Evolutionary conservation across 495 filamentous ascomycete species (phyloP).

Genomic region (Parmelia sp.): DNA sequence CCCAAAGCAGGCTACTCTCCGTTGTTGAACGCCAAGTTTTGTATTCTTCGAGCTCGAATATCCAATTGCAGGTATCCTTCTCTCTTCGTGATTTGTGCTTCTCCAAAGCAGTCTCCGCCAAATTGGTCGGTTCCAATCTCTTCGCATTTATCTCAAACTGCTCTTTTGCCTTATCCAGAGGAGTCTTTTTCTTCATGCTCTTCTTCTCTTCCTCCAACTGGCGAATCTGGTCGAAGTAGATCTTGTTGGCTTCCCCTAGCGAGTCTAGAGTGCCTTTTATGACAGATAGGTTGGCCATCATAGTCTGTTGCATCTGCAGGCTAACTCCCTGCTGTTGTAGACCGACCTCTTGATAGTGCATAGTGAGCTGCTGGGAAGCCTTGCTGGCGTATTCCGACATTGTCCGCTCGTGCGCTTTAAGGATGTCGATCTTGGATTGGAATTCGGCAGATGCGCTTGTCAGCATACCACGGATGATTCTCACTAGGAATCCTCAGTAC

Average conservation of each 20-base stretch:
- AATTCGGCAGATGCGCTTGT: constrained; percentile 8
- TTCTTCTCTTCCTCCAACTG: constrained; percentile 4
- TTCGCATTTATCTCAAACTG: not conserved
- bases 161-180: constrained; percentile 2
- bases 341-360: constrained; percentile 4
- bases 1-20: not conserved
- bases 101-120: not conserved
- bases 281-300: constrained; percentile 9
- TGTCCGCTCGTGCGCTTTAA: not conserved
- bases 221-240: not conserved
- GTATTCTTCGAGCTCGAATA: not conserved
- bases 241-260: constrained; percentile 4
- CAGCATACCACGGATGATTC: not conserved
- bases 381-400: constrained; percentile 8
- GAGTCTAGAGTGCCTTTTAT: constrained; percentile 7
- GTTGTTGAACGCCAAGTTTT: not conserved
- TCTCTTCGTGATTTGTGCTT: not conserved
- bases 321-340: constrained; percentile 3
- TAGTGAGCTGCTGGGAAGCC: not conserved
- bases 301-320: constrained; percentile 5
- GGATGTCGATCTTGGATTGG: constrained; percentile 1
- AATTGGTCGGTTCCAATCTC: not conserved
- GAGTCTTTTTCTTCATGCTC: constrained; percentile 8
- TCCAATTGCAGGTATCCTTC: not conserved
- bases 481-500: not conserved